A percentile compares a stretch with the other conserved stretches of the same genome.
Evolutionary conservation across 208 protist species (phyloP).

Genomic region (Trypanosoma platydactyli): DNA sequence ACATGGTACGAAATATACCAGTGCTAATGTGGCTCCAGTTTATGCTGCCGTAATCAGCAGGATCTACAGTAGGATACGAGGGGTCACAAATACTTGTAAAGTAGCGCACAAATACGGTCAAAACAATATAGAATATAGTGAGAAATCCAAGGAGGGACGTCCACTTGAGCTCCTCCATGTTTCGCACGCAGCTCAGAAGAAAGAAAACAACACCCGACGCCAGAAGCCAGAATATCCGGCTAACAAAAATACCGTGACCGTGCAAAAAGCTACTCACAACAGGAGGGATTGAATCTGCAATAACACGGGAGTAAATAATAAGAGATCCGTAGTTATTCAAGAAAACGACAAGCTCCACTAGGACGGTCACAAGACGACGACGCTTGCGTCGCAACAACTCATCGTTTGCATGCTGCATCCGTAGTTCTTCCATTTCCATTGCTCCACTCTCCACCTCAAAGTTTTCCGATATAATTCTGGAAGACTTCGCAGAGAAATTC

Average conservation of each 20-base stretch:
- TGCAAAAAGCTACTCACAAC: conserved; percentile 39
- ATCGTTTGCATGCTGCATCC: conserved; percentile 18
- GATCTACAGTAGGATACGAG: conserved; percentile 48
- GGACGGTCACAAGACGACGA: conserved; percentile 44
- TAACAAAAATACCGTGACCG: conserved; percentile 33
- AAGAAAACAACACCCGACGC: conserved; percentile 69
- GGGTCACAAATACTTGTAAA: conserved; percentile 37
- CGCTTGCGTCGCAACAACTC: conserved; percentile 43
- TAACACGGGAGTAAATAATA: conserved; percentile 71
- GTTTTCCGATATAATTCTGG: neutral
- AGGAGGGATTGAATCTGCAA: conserved; percentile 67
- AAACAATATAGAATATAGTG: conserved; percentile 84
- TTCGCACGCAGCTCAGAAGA: conserved; percentile 60
- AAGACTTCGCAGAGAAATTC: conserved; percentile 32
- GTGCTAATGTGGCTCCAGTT: conserved; percentile 36
- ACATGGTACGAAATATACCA: conserved; percentile 47
- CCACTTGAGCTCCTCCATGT: conserved; percentile 88
- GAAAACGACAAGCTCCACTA: conserved; percentile 68
- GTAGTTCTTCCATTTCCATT: conserved; percentile 25
- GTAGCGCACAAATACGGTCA: conserved; percentile 55
- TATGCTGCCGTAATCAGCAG: conserved; percentile 34
- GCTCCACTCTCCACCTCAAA: conserved; percentile 8
- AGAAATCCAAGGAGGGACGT: conserved; percentile 76
- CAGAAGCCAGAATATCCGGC: conserved; percentile 52
- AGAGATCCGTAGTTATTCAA: conserved; percentile 71